Base-by-base conservation (phyloP, 192 early-diverging fungal species). In the Glomus cerebriforme region DNA sequence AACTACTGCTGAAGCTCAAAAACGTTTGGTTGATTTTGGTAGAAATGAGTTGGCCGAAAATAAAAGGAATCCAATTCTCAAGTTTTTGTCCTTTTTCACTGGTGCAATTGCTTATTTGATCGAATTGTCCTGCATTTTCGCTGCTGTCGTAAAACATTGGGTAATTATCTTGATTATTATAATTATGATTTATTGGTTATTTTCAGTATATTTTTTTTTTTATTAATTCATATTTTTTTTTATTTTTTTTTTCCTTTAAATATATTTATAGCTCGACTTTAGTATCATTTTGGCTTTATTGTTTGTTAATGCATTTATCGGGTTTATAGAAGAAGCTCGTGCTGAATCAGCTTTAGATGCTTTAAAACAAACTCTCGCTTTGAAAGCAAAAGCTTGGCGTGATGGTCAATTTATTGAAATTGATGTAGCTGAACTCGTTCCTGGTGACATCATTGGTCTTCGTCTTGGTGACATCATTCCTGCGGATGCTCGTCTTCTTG, bases 381-480 rank as follows among this genome's bases (percentile, higher is more conserved):
- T 96, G 65, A 96, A 94, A 83, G 91, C 92, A 31, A 91, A 92
- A 63, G 86, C 83, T 78, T 95, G 91, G 89, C 91, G 96, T 81
- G 92, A 97, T 83, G 90, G 91, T 63, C 77, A 90, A 49, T 86
- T 94, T 73, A 68, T 88, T 22, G 94, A 96, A 82, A 81, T 96
- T 9, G 92, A 94, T 80, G 91, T 92, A 2, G 81, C 79, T 78
- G 88, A 87, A 31, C 84, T 98, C 72, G 96, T 98, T 70, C 96
- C 96, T 43, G 96, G 96, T 74, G 96, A 98, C 81, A 81, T 98
- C 59, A 93, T 98, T 79, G 92, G 92, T 6, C 88, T 98, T 54
- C 94, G 95, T 81, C 89, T 96, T 79, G 96, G 96, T 80, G 96
- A 98, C 83, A 96, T 98, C 77, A 86, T 98, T 70, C 96, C 96